A percentile compares a stretch with the other conserved stretches of the same genome.
These are phyloP conservation scores for Trebouxia sp. DNA, from an alignment of 139 green algal species.

Conservation along the genomic window DNA sequence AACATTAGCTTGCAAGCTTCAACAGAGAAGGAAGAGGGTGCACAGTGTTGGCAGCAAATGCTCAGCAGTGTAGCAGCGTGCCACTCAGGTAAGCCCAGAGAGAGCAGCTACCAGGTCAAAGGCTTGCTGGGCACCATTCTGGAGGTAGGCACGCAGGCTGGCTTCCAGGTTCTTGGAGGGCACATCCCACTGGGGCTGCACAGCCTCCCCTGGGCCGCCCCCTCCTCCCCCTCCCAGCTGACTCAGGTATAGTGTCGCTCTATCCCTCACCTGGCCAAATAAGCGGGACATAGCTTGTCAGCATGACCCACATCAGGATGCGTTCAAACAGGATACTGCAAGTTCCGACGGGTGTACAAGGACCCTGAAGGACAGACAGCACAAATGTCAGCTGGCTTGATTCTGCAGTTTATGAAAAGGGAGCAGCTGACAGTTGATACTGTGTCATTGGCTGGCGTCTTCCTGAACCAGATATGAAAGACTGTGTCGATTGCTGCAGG, in stretches of 20 bases:
- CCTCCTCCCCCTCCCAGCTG: slow-evolving; percentile 68
- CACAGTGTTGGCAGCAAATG: neutral
- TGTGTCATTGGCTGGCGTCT: no score
- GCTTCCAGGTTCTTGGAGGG: slow-evolving; percentile 80
- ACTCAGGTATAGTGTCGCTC: slow-evolving; percentile 90
- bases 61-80: neutral
- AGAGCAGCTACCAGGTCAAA: slow-evolving; percentile 76
- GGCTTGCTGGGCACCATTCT: slow-evolving; percentile 51
- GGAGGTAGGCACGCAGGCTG: slow-evolving; percentile 80
- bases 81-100: neutral
- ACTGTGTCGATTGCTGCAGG: no score
- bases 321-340: no score
- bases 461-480: no score
- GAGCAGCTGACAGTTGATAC: no score
- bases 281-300: neutral
- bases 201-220: slow-evolving; percentile 34
- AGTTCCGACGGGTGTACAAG: no score
- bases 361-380: no score
- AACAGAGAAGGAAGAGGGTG: neutral
- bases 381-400: no score
- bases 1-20: neutral
- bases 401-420: no score
- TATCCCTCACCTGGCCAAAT: slow-evolving; percentile 84
- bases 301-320: no score
- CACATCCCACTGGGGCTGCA: slow-evolving; percentile 63